Evolutionary conservation across 257 asterid species (phyloP).

Genomic region (Solanum bukasovii): DNA sequence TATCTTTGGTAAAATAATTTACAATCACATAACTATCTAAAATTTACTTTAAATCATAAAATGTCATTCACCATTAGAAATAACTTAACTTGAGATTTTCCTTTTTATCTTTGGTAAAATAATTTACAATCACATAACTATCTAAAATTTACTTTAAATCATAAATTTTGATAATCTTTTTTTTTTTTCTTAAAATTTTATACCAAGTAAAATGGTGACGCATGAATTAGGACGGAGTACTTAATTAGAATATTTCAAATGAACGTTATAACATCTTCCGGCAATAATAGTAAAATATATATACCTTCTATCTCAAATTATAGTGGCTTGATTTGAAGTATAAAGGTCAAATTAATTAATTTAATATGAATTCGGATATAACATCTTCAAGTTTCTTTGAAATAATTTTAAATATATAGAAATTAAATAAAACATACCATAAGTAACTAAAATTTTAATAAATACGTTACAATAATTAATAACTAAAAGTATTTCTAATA

Average conservation of each 20-base stretch:
- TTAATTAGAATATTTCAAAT: neutral
- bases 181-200: neutral
- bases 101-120: neutral
- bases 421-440: neutral
- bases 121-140: neutral
- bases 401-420: neutral
- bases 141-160: neutral
- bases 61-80: no score
- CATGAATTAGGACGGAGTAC: neutral
- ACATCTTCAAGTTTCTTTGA: neutral
- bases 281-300: neutral
- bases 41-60: no score
- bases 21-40: no score
- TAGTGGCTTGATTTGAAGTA: neutral
- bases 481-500: no score
- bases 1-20: no score
- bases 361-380: neutral
- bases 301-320: neutral
- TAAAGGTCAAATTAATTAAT: neutral
- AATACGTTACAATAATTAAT: no score
- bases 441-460: neutral
- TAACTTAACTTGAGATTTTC: neutral
- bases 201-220: neutral
- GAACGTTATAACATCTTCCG: neutral
- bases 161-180: neutral